phyloP scores from a whole-genome alignment of 2,329 filamentous ascomycete species.

The Zelopaecilomyces penicillatus region DNA sequence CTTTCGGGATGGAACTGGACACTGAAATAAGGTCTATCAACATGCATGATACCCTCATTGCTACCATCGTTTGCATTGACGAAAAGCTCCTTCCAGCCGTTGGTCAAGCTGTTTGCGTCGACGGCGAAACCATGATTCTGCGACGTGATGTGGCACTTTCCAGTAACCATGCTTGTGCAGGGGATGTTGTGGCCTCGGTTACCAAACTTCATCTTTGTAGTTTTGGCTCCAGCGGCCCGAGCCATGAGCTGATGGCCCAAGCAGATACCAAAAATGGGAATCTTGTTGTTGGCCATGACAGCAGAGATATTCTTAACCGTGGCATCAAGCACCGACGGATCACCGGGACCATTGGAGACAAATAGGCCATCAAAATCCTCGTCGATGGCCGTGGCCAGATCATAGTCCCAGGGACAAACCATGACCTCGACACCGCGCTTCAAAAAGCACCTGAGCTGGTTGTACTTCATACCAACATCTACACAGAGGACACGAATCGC shows the following conservation, averaged over 20 bases:
- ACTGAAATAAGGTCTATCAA: conserved; percentile 84
- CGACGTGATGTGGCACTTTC: conserved; percentile 96
- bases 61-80: conserved; percentile 97
- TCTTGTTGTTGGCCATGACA: conserved; percentile 69
- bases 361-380: conserved; percentile 94
- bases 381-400: conserved; percentile 68
- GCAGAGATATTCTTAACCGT: conserved; percentile 74
- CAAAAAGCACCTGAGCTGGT: conserved; percentile 90
- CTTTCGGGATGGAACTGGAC: conserved; percentile 99
- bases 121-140: conserved; percentile 98
- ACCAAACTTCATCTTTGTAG: conserved; percentile 97
- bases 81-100: conserved; percentile 87
- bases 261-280: conserved; percentile 93
- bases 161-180: conserved; percentile 89
- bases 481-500: conserved; percentile 82
- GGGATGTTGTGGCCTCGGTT: conserved; percentile 98
- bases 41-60: conserved; percentile 94
- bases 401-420: conserved; percentile 93
- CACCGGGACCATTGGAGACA: conserved; percentile 94
- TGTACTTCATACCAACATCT: conserved; percentile 97
- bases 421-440: conserved; percentile 87
- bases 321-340: conserved; percentile 73
- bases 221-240: conserved; percentile 75
- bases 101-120: conserved; percentile 64
- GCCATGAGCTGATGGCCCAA: conserved; percentile 90